Base-by-base conservation (phyloP, 805 yeast genomes). In the Cyberlindnera subsufficiens region DNA sequence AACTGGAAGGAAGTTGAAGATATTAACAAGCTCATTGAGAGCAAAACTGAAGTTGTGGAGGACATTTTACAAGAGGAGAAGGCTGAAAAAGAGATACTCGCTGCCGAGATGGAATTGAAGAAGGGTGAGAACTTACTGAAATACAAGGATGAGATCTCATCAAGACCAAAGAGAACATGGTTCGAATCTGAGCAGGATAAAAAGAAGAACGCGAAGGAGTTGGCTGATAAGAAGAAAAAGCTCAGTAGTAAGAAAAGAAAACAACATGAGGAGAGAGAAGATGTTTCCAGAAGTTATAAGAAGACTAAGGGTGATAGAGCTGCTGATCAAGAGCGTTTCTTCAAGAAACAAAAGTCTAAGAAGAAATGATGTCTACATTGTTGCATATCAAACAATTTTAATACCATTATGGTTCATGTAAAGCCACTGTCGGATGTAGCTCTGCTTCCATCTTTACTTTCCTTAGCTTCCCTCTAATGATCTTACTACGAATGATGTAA, bases 121-220 rank as follows among this genome's bases (percentile, higher is more conserved):
- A 87, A 85, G 63, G 96, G 96, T 43, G 85, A 84, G 56, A 93
- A 93, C 63, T 55, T 93, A 61, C 66, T 93, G 49, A 83, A 77
- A 58, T 89, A 86, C 55, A 78, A 79, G 52, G 77, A 76, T 41
- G 98, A 93, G 64, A 93, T 93, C 58, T 75, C 78, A 51, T 69
- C 96, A 1, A 77, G 97, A 58, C 98, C 99, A 30, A 88, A 78
- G 64, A 80, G 99, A 68, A 93, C 99, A 0, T 93, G 99, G 99
- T 91, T 93, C 64, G 91, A 87, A 65, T 70, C 64, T 40, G 72
- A 59, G 43, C 58, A 64, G 39, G 77, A 74, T 30, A 67, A 70
- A 55, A 61, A 66, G 35, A 55, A 67, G 54, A 53, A 67, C 7
- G 47, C 61, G 63, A 57, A 58, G 54, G 44, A 40, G 54, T 16